phyloP scores from a whole-genome alignment of 805 yeast species.

The Metschnikowia lachancei region DNA sequence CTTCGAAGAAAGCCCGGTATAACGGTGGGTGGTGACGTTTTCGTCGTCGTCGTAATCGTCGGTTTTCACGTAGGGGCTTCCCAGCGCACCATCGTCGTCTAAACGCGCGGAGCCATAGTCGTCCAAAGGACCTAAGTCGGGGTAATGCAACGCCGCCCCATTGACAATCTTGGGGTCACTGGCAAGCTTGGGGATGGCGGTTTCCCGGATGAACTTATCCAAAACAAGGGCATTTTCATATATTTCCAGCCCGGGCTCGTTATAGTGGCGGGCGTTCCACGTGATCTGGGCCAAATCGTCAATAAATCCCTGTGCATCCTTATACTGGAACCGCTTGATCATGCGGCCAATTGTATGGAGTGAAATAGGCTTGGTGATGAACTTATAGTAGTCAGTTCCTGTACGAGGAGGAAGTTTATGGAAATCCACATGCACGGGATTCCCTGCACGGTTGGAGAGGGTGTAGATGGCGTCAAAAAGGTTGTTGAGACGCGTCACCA shows the following conservation, averaged over 20 bases:
- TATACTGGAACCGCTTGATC: constrained; percentile 53
- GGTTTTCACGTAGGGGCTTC: constrained; percentile 14
- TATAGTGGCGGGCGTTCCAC: constrained; percentile 87
- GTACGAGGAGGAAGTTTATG: constrained; percentile 71
- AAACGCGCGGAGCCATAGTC: constrained; percentile 13
- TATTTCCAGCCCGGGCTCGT: constrained; percentile 64
- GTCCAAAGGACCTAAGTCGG: constrained; percentile 64
- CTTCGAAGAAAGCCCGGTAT: constrained; percentile 3
- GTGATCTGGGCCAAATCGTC: constrained; percentile 78
- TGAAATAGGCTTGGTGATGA: constrained; percentile 79
- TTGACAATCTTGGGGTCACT: constrained; percentile 39
- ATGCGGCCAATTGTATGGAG: constrained; percentile 66
- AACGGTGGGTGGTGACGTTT: constrained; percentile 7
- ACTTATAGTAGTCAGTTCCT: constrained; percentile 75
- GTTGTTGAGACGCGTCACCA: constrained; percentile 30
- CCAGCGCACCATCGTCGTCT: constrained; percentile 14
- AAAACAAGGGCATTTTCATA: constrained; percentile 65
- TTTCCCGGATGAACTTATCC: constrained; percentile 48
- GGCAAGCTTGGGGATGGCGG: constrained; percentile 48
- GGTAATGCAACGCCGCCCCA: constrained; percentile 45
- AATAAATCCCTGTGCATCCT: constrained; percentile 63
- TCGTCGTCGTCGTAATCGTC: constrained; percentile 22
- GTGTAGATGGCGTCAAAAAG: constrained; percentile 40
- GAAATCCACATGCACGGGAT: constrained; percentile 53
- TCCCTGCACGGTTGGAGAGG: constrained; percentile 42